These are phyloP conservation scores for Letharia lupina DNA, from an alignment of 495 filamentous ascomycete genomes.

Conservation along the genomic window DNA sequence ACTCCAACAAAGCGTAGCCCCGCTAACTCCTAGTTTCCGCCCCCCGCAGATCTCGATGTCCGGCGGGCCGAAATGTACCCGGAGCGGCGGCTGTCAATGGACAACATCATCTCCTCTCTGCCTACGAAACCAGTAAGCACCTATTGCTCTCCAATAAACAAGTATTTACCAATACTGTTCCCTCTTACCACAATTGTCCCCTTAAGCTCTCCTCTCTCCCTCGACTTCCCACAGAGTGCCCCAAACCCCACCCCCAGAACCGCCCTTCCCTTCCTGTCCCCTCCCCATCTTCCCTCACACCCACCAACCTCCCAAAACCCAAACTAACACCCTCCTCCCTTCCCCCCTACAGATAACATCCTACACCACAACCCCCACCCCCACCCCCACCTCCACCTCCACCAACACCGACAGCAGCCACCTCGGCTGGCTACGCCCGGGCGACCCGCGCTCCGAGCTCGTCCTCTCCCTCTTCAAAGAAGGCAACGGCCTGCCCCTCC, in stretches of 20 bases:
- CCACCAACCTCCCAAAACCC: not conserved
- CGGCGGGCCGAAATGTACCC: slow-evolving; percentile 19
- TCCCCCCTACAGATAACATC: slow-evolving; percentile 8
- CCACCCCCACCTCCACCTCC: not conserved
- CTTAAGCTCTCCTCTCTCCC: too few species aligned
- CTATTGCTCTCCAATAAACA: too few species aligned
- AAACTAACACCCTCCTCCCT: not conserved
- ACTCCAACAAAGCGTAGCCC: not conserved
- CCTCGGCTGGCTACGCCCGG: slow-evolving; percentile 23
- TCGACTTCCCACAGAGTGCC: too few species aligned
- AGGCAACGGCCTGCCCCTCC: slow-evolving; percentile 29
- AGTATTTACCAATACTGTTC: too few species aligned
- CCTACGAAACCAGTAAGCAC: slow-evolving; percentile 17
- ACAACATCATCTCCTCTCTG: slow-evolving; percentile 12
- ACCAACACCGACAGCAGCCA: slow-evolving; percentile 19
- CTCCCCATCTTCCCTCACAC: not conserved
- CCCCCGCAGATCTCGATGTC: slow-evolving; percentile 11
- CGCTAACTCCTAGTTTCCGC: slow-evolving; percentile 1
- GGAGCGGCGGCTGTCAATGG: slow-evolving; percentile 14
- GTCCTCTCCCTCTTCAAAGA: slow-evolving; percentile 35
- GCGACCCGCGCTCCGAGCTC: slow-evolving; percentile 32
- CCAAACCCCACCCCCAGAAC: too few species aligned
- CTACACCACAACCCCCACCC: not conserved
- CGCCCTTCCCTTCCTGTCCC: too few species aligned
- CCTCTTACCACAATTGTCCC: too few species aligned